Evolutionary conservation across 306 rosid genomes (phyloP), one percentile per base, ranked within the genome.

Genomic region (Gastrolobium villosum): DNA sequence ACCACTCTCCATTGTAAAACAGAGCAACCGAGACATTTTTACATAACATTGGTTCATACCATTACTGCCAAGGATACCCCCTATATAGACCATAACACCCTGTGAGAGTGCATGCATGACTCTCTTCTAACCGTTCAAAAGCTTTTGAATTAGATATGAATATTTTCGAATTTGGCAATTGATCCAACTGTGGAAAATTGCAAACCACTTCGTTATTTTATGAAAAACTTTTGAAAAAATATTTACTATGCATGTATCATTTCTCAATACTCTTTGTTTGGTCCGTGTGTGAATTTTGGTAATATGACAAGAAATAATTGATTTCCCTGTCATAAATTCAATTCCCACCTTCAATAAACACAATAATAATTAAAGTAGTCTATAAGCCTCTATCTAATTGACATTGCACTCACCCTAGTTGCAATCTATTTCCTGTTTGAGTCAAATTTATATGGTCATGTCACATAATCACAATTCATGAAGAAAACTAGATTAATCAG

Each of bases 391-490:
- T 54, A 32, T 54, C 75, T 2, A 34, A 54, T 31, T 32, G 32
- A 5, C 36, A 34, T 64, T 43, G 10, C 37, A 28, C 35, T 9
- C 45, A 43, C 31, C 77, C 44, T 70, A 49, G 7, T 56, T n/a
- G 57, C 45, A 49, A 70, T 49, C 34, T 4, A 5, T 39, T 36
- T 69, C 76, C 36, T n/a, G 6, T 37, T 70, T 37, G 45, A 70
- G 64, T 37, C 35, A 79, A 70, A 70, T 11, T 66, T 60, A 49
- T 60, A 4, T 7, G 45, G 39, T 70, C 45, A 79, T 36, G 54
- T 46, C 28, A 9, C 72, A n/a, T 48, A 48, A 79, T 79, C 71
- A 79, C 64, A 37, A 49, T 6, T 15, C 60, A 79, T 30, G 64
- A 56, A 68, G 45, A 15, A 56, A 68, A 35, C 61, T 4, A 28